A percentile compares a stretch with the other conserved stretches of the same genome.
These are phyloP conservation scores for Trametes versicolor DNA, from an alignment of 1,284 basidiomycete species.

Conservation along the genomic window DNA sequence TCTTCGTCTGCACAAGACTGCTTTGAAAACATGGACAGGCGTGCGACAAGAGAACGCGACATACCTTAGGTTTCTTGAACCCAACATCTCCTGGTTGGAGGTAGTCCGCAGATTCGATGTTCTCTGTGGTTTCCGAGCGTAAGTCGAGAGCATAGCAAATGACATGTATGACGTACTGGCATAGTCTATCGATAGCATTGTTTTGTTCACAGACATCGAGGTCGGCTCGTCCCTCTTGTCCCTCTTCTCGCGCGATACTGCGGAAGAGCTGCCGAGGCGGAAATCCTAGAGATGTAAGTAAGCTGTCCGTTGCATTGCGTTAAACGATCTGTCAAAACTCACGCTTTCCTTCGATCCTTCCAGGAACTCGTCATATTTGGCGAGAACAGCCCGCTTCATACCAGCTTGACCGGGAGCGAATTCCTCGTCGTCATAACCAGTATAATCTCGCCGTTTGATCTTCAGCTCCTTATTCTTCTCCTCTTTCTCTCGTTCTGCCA, in stretches of 20 bases:
- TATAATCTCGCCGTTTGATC: conserved; percentile 91
- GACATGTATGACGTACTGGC: conserved; percentile 65
- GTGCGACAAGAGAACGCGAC: neutral
- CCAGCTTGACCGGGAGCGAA: conserved; percentile 80
- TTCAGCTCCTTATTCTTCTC: conserved; percentile 87
- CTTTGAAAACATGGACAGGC: conserved; percentile 2
- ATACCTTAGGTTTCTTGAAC: conserved; percentile 93
- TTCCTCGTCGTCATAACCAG: conserved; percentile 97
- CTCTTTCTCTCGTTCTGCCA: conserved; percentile 86
- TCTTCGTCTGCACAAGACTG: conserved; percentile 78
- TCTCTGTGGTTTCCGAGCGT: conserved; percentile 69
- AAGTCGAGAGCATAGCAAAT: conserved; percentile 14
- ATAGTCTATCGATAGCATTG: conserved; percentile 91
- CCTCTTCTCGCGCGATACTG: conserved; percentile 51
- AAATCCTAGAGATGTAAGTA: conserved; percentile 66
- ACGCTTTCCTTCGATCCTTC: conserved; percentile 76
- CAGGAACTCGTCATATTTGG: conserved; percentile 95
- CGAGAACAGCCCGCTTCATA: conserved; percentile 84
- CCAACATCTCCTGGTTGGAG: conserved; percentile 90
- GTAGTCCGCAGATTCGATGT: conserved; percentile 89
- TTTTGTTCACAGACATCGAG: conserved; percentile 77
- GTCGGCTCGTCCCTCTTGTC: conserved; percentile 56
- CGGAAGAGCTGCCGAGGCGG: conserved; percentile 71
- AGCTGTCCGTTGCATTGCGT: neutral
- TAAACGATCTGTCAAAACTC: conserved; percentile 36